phyloP scores from a whole-genome alignment of 495 filamentous ascomycete species.

The Trichocladium uniseriatum region DNA sequence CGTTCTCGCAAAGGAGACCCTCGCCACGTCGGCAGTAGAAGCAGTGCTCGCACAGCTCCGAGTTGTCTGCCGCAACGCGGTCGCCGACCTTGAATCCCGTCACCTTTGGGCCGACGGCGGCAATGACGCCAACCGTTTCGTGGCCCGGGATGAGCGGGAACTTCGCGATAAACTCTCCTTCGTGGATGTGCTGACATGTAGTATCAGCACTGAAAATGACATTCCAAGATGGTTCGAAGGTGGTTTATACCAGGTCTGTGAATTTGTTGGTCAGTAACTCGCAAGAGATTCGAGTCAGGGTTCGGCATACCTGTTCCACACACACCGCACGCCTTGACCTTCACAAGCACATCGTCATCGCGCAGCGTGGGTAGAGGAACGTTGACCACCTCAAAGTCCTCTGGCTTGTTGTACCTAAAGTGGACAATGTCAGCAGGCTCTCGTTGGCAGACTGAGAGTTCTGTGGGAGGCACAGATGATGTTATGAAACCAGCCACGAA shows the following conservation, averaged over 20 bases:
- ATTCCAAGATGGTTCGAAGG: too few species aligned
- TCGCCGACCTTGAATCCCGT: conserved; percentile 57
- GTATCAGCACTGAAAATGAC: not conserved
- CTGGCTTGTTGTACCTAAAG: conserved; percentile 52
- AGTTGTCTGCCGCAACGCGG: conserved; percentile 51
- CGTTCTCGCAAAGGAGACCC: conserved; percentile 58
- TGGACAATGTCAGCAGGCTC: not conserved
- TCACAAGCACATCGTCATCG: conserved; percentile 51
- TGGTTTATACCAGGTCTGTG: not conserved
- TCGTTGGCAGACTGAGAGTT: too few species aligned
- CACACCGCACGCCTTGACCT: conserved; percentile 60
- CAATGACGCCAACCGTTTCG: conserved; percentile 49
- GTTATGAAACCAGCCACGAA: too few species aligned
- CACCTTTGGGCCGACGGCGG: conserved; percentile 44
- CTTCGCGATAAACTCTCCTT: conserved; percentile 36
- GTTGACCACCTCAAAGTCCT: conserved; percentile 48
- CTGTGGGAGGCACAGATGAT: too few species aligned
- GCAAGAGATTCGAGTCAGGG: too few species aligned
- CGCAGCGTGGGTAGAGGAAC: conserved; percentile 52
- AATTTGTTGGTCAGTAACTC: not conserved
- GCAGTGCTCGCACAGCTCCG: conserved; percentile 60
- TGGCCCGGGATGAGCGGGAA: conserved; percentile 39
- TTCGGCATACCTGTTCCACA: conserved; percentile 52
- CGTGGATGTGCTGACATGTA: conserved; percentile 47
- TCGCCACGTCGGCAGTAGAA: conserved; percentile 66